These are phyloP conservation scores for Datura wrightii DNA, from an alignment of 257 asterid species.

Conservation along the genomic window DNA sequence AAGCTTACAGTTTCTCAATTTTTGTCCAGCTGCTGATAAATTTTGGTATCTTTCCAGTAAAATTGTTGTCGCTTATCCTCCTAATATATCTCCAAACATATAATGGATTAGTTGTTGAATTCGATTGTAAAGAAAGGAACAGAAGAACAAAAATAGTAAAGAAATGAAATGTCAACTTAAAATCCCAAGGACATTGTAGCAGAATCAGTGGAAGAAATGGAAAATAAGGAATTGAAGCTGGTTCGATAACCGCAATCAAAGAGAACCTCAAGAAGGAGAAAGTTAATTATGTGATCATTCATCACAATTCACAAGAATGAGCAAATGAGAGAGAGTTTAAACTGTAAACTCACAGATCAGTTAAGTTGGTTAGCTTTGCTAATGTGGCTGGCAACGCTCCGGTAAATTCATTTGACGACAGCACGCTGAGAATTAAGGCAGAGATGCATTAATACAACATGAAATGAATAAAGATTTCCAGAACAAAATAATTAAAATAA, in stretches of 20 bases:
- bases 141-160: neutral
- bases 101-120: neutral
- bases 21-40: slow-evolving; percentile 80
- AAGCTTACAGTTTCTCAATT: slow-evolving; percentile 79
- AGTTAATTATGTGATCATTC: slow-evolving; percentile 9
- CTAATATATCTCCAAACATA: slow-evolving; percentile 39
- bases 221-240: neutral
- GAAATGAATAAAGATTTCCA: neutral
- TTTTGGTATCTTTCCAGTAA: slow-evolving; percentile 85
- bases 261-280: neutral
- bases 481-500: neutral
- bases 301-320: slow-evolving; percentile 27
- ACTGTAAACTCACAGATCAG: slow-evolving; percentile 66
- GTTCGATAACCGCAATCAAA: neutral
- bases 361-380: slow-evolving; percentile 66
- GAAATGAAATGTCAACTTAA: neutral
- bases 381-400: slow-evolving; percentile 67
- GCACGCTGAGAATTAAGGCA: slow-evolving; percentile 47
- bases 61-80: slow-evolving; percentile 88
- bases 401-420: slow-evolving; percentile 77
- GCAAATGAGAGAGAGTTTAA: neutral
- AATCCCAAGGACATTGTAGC: neutral
- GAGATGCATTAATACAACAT: slow-evolving; percentile 31
- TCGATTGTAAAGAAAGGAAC: neutral
- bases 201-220: slow-evolving; percentile 12